phyloP scores from a whole-genome alignment of 768 basidiomycete genomes.

The Serendipita sp. region DNA sequence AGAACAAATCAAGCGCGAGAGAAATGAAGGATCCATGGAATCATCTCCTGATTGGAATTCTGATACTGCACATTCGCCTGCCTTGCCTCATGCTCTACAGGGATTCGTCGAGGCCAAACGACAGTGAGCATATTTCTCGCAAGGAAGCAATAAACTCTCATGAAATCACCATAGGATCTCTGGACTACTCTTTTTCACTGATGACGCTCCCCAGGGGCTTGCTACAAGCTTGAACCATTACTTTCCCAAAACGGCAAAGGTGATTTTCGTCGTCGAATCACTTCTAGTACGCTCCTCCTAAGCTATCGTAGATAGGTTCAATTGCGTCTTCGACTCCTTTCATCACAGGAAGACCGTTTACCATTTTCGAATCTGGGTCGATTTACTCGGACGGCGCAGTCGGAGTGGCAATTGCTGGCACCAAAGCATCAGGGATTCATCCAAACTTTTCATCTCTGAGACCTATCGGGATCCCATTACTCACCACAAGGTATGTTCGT shows the following conservation, averaged over 20 bases:
- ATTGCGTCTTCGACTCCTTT: slow-evolving; percentile 64
- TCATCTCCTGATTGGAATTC: too few relatives aligned
- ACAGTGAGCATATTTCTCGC: not conserved
- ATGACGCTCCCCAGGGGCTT: slow-evolving; percentile 1
- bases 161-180: not conserved
- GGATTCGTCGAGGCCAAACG: not conserved
- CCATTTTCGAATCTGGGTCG: slow-evolving; percentile 23
- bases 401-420: slow-evolving; percentile 35
- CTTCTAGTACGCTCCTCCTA: not conserved
- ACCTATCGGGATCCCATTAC: not conserved
- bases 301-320: slow-evolving; percentile 39
- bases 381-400: slow-evolving; percentile 51
- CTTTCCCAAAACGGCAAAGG: slow-evolving; percentile 5
- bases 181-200: not conserved
- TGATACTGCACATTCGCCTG: not conserved
- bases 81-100: not conserved
- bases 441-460: not conserved
- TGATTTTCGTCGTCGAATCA: not conserved
- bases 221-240: not conserved
- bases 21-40: too few relatives aligned
- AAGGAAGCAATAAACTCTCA: not conserved
- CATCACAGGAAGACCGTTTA: slow-evolving; percentile 56
- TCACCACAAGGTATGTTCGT: not conserved
- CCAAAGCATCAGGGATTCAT: not conserved
- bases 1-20: slow-evolving; percentile 1